Evolutionary conservation across 148 eudicot species (phyloP).

Genomic region (Nepenthes gracilis): DNA sequence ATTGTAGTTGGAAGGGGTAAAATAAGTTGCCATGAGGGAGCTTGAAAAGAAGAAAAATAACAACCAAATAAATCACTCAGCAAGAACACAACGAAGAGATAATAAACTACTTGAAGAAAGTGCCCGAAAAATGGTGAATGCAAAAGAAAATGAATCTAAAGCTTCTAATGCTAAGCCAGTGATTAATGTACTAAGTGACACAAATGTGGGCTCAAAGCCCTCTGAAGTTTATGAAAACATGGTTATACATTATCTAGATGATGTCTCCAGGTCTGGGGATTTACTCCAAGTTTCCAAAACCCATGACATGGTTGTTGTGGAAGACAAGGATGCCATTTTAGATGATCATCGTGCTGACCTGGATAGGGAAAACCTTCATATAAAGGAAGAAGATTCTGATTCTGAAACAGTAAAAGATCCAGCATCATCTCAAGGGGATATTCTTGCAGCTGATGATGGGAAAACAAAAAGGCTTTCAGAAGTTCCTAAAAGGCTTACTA

Average conservation of each 20-base stretch:
- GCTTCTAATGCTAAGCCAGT: constrained; percentile 23
- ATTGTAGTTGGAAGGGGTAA: background rate
- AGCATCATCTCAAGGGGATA: constrained; percentile 57
- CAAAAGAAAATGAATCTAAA: constrained; percentile 36
- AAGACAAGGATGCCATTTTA: constrained; percentile 16
- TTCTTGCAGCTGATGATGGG: constrained; percentile 47
- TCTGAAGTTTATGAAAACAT: constrained; percentile 47
- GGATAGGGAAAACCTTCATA: constrained; percentile 20
- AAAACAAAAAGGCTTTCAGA: constrained; percentile 22
- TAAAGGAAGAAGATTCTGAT: constrained; percentile 55
- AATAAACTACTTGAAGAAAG: constrained; percentile 28
- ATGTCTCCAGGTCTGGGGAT: constrained; percentile 39
- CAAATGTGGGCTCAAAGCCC: constrained; percentile 27
- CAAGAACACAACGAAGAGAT: constrained; percentile 40
- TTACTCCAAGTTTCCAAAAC: constrained; percentile 14
- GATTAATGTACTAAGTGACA: constrained; percentile 23
- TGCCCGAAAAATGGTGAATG: constrained; percentile 24
- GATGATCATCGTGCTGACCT: constrained; percentile 26
- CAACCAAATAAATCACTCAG: constrained; percentile 34
- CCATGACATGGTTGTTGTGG: constrained; percentile 15
- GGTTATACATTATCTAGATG: constrained; percentile 58
- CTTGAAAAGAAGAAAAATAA: constrained; percentile 45
- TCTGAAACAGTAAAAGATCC: constrained; percentile 57
- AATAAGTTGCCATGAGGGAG: constrained; percentile 39
- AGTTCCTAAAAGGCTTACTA: constrained; percentile 16